phyloP scores from a whole-genome alignment of 2,329 filamentous ascomycete species.

The Sclerotiophoma versabilis region DNA sequence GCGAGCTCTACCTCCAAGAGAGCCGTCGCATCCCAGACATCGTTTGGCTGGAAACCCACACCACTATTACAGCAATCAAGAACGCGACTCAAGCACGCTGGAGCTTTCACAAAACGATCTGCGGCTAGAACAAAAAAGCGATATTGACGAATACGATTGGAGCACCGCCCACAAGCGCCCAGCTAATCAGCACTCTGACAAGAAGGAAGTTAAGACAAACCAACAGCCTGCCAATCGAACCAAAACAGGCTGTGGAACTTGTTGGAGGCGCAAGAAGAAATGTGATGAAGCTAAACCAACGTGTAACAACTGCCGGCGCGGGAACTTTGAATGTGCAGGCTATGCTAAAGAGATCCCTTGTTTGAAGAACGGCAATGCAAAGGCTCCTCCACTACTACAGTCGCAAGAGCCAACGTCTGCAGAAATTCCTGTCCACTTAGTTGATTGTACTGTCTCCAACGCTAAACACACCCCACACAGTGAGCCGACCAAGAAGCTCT shows the following conservation, averaged over 20 bases:
- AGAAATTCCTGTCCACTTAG: conserved; percentile 23
- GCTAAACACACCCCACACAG: conserved; percentile 42
- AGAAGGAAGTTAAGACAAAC: conserved; percentile 47
- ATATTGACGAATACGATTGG: conserved; percentile 25
- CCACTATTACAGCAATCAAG: no score
- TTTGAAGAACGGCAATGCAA: conserved; percentile 75
- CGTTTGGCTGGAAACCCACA: conserved; percentile 39
- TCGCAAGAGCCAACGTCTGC: conserved; percentile 70
- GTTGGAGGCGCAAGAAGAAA: conserved; percentile 93
- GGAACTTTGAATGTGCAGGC: conserved; percentile 88
- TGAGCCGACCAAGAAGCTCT: conserved; percentile 25
- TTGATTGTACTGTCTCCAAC: conserved; percentile 27
- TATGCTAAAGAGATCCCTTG: conserved; percentile 82
- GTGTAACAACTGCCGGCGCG: conserved; percentile 91
- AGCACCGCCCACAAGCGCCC: conserved; percentile 50
- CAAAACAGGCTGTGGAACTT: conserved; percentile 95
- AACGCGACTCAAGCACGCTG: conserved; percentile 26
- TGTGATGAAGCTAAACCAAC: conserved; percentile 93
- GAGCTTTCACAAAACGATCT: conserved; percentile 27
- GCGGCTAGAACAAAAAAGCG: conserved; percentile 16
- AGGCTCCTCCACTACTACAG: conserved; percentile 70
- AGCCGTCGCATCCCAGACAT: conserved; percentile 34
- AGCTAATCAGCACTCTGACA: conserved; percentile 56
- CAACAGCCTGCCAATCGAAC: conserved; percentile 89
- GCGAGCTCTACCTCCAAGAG: conserved; percentile 37